These are phyloP conservation scores for Edaphochlamys debaryana DNA, from an alignment of 139 green algal genomes.

Conservation along the genomic window DNA sequence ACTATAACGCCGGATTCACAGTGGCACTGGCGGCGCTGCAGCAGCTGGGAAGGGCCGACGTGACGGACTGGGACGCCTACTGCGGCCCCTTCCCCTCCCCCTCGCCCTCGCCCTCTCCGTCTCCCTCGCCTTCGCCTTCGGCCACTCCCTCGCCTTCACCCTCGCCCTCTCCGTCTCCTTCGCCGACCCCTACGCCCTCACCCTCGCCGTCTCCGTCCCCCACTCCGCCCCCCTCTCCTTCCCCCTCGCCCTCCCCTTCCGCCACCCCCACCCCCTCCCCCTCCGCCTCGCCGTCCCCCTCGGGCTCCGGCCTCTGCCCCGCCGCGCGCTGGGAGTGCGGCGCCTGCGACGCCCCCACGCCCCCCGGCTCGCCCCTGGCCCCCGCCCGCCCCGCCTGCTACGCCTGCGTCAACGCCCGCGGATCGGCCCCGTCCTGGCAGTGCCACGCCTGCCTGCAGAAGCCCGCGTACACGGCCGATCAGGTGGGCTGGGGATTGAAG, in stretches of 20 bases:
- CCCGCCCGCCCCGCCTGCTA: neutral
- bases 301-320: neutral
- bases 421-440: neutral
- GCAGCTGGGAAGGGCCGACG: neutral
- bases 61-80: slow-evolving; percentile 6
- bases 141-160: neutral
- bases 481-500: neutral
- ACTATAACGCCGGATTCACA: slow-evolving; percentile 58
- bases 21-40: slow-evolving; percentile 33
- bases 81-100: neutral
- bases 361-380: neutral
- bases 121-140: neutral
- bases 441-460: neutral
- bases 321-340: neutral
- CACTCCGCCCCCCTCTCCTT: neutral
- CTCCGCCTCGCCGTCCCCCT: neutral
- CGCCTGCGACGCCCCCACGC: neutral
- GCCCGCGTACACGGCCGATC: neutral
- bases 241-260: neutral
- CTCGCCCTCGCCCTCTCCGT: neutral
- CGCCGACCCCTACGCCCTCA: neutral
- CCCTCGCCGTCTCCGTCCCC: neutral
- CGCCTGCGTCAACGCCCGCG: neutral
- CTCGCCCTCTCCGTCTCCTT: neutral
- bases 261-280: neutral